Evolutionary conservation across 176 grass and related monocot species (phyloP).

Genomic region (Rhynchospora pubera): DNA sequence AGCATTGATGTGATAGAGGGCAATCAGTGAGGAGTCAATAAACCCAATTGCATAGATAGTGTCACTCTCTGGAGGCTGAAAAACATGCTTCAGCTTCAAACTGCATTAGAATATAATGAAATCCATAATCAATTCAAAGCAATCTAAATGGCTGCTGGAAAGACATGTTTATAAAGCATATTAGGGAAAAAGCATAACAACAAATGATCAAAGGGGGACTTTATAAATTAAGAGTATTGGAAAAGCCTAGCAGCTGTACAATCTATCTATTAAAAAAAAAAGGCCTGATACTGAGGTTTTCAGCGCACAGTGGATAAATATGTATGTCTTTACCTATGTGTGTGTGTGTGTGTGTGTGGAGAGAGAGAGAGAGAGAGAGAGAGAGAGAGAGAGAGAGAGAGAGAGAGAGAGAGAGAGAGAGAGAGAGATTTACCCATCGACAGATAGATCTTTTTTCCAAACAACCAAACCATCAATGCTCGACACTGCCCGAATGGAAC

Average conservation of each 20-base stretch:
- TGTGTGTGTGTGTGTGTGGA: no score
- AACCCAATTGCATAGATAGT: constrained; percentile 61
- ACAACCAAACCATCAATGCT: constrained; percentile 78
- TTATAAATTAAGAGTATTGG: neutral
- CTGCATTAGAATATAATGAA: constrained; percentile 34
- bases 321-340: neutral
- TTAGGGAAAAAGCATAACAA: constrained; percentile 3
- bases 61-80: constrained; percentile 55
- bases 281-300: neutral
- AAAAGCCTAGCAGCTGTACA: neutral
- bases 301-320: neutral
- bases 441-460: constrained; percentile 74
- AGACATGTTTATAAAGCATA: neutral
- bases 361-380: no score
- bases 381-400: no score
- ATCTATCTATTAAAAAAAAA: neutral
- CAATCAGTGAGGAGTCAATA: constrained; percentile 54
- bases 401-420: constrained; percentile 11
- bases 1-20: constrained; percentile 61
- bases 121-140: neutral
- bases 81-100: constrained; percentile 61
- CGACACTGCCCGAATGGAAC: constrained; percentile 69
- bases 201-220: neutral
- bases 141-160: neutral
- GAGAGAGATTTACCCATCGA: constrained; percentile 46